Evolutionary conservation across 2,329 filamentous ascomycete species (phyloP).

Genomic region (Stagonosporopsis rhizophila): DNA sequence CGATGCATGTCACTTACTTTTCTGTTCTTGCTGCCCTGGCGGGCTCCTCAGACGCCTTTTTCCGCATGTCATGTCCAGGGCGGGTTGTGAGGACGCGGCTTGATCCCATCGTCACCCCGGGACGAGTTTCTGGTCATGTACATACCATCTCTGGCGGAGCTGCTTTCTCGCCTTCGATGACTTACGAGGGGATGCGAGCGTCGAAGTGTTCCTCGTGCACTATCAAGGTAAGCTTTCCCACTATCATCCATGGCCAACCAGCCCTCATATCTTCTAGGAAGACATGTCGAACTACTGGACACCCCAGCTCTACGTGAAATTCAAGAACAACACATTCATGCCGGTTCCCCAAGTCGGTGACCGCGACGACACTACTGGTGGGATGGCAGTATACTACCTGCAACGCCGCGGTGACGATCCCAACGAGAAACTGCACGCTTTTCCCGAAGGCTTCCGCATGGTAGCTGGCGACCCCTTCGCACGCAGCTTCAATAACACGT

Average conservation of each 20-base stretch:
- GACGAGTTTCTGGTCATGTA: constrained; percentile 65
- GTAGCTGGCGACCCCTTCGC: constrained; percentile 69
- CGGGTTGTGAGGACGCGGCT: constrained; percentile 56
- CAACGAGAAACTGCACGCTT: constrained; percentile 70
- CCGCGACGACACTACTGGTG: constrained; percentile 54
- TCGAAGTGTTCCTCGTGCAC: constrained; percentile 71
- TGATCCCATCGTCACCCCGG: constrained; percentile 74
- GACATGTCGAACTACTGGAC: constrained; percentile 75
- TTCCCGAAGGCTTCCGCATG: constrained; percentile 75
- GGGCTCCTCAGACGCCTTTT: constrained; percentile 32
- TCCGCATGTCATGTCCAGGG: constrained; percentile 39
- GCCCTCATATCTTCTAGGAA: constrained; percentile 19
- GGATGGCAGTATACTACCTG: constrained; percentile 79
- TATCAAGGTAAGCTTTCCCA: constrained; percentile 58
- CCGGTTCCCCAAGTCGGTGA: constrained; percentile 66
- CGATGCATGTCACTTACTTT: constrained; percentile 27
- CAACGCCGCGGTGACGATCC: constrained; percentile 57
- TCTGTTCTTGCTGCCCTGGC: constrained; percentile 23
- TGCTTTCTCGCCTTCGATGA: constrained; percentile 69
- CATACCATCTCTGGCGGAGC: constrained; percentile 76
- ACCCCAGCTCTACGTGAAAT: constrained; percentile 71
- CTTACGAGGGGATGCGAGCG: constrained; percentile 67
- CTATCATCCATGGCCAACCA: rapidly evolving
- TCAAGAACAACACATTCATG: constrained; percentile 56
- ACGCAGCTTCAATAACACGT: constrained; percentile 59